A percentile compares a stretch with the other conserved stretches of the same genome.
Conservation (phyloP, 176 grass and related monocot genomes). For the Puccinellia tenuiflora region DNA sequence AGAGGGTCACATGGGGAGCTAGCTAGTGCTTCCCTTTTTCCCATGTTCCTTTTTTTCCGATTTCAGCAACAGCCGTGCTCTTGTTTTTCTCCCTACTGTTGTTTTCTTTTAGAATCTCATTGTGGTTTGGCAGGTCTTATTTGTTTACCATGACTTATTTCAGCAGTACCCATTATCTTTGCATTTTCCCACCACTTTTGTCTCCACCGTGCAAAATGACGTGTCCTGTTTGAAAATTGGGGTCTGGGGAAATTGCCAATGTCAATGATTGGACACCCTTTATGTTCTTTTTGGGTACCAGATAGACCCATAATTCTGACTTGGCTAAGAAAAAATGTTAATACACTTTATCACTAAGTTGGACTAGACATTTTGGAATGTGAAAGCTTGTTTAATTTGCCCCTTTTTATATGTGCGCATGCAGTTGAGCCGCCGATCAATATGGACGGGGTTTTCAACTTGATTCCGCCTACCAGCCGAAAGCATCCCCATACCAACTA, state of each 20-base stretch:
- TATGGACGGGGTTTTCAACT: neutral
- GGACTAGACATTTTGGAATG: neutral
- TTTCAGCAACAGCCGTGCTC: neutral
- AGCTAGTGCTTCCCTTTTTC: neutral
- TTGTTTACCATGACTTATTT: too few species aligned
- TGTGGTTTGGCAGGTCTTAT: neutral
- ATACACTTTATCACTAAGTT: neutral
- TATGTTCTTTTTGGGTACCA: neutral
- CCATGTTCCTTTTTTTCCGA: neutral
- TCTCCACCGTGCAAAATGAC: neutral
- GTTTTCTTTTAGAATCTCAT: neutral
- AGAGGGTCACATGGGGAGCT: neutral
- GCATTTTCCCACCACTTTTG: neutral
- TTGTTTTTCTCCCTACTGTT: neutral
- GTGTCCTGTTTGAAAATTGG: neutral
- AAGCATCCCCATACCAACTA: neutral
- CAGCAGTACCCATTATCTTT: too few species aligned
- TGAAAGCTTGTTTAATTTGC: neutral
- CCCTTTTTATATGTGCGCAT: neutral
- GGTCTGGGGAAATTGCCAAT: neutral
- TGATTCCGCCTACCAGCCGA: slow-evolving; percentile 1
- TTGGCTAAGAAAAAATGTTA: neutral
- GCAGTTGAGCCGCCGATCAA: neutral
- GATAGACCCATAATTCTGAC: neutral
- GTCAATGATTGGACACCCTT: neutral